phyloP scores from a whole-genome alignment of 441 rosid genomes.

The Viola pubescens region DNA sequence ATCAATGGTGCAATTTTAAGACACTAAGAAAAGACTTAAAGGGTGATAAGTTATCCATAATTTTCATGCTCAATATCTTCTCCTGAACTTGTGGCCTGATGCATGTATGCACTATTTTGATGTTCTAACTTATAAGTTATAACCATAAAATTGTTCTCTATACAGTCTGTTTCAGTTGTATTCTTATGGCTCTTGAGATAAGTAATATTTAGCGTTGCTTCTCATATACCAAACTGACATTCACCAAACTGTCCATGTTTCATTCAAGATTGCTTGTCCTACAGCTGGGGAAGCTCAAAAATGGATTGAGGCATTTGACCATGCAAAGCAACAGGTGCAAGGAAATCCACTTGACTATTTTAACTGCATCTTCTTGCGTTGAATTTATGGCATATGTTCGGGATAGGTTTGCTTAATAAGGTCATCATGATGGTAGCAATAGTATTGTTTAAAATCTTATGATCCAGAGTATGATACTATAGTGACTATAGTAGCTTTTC shows the following conservation, averaged over 20 bases:
- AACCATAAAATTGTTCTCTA: too few relatives aligned
- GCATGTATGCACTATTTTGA: neutral
- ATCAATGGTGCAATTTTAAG: neutral
- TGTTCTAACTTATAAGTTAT: too few relatives aligned
- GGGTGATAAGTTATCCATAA: neutral
- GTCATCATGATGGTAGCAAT: constrained; percentile 1
- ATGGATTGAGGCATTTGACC: constrained; percentile 97
- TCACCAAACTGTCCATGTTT: constrained; percentile 17
- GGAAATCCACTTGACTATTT: constrained; percentile 15
- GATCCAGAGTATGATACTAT: too few relatives aligned
- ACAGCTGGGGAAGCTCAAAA: constrained; percentile 78
- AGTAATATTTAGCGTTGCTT: neutral
- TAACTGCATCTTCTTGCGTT: constrained; percentile 2
- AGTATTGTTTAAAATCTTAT: too few relatives aligned
- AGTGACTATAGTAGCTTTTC: too few relatives aligned
- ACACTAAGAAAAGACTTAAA: neutral
- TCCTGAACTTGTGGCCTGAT: neutral
- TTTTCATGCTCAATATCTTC: neutral
- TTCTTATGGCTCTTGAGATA: neutral
- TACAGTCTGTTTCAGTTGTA: too few relatives aligned
- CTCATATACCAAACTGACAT: constrained; percentile 9
- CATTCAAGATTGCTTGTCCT: constrained; percentile 81
- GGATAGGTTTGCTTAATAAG: neutral
- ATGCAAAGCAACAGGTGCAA: constrained; percentile 86
- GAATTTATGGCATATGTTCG: neutral